Percentiles rank a stretch among this genome's conserved stretches.
phyloP scores from a whole-genome alignment of 192 early-diverging fungal genomes.

The Coemansia sp. region DNA sequence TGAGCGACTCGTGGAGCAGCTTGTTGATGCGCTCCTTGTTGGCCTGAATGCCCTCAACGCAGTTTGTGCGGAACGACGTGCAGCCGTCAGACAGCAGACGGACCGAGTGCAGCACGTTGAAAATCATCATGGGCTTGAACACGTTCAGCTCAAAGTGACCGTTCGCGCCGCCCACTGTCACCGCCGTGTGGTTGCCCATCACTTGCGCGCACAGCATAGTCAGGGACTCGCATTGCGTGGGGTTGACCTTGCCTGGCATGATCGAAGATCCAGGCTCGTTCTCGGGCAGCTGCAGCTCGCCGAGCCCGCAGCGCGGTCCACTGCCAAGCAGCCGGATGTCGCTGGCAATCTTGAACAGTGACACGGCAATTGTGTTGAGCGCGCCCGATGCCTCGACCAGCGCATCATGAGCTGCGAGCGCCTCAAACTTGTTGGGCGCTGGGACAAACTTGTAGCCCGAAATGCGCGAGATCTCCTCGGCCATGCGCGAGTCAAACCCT shows the following conservation, averaged over 20 bases:
- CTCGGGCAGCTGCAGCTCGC: slow-evolving; percentile 93
- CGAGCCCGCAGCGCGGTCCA: slow-evolving; percentile 96
- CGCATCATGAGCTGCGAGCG: slow-evolving; percentile 97
- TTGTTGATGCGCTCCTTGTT: slow-evolving; percentile 87
- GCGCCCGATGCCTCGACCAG: slow-evolving; percentile 95
- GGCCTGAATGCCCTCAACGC: slow-evolving; percentile 90
- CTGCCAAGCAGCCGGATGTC: slow-evolving; percentile 97
- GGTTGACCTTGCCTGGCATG: slow-evolving; percentile 99
- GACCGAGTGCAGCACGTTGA: slow-evolving; percentile 93
- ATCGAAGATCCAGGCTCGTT: slow-evolving; percentile 99
- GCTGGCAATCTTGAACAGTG: slow-evolving; percentile 99
- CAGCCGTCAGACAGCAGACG: slow-evolving; percentile 83
- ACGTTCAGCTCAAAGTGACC: slow-evolving; percentile 99
- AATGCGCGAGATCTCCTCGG: slow-evolving; percentile 80
- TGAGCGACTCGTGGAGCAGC: slow-evolving; percentile 89
- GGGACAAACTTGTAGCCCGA: slow-evolving; percentile 91
- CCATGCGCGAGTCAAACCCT: slow-evolving; percentile 91
- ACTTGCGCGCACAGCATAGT: slow-evolving; percentile 99
- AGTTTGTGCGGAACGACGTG: slow-evolving; percentile 93
- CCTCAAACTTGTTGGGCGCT: slow-evolving; percentile 99
- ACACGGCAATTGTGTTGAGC: slow-evolving; percentile 92
- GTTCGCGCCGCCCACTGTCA: slow-evolving; percentile 89
- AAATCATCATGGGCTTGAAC: slow-evolving; percentile 99
- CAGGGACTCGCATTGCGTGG: slow-evolving; percentile 99
- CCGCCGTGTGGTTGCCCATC: slow-evolving; percentile 96